Evolutionary conservation across 768 basidiomycete genomes (phyloP), one percentile per base, ranked within the genome.

Genomic region (Trametes cingulata): DNA sequence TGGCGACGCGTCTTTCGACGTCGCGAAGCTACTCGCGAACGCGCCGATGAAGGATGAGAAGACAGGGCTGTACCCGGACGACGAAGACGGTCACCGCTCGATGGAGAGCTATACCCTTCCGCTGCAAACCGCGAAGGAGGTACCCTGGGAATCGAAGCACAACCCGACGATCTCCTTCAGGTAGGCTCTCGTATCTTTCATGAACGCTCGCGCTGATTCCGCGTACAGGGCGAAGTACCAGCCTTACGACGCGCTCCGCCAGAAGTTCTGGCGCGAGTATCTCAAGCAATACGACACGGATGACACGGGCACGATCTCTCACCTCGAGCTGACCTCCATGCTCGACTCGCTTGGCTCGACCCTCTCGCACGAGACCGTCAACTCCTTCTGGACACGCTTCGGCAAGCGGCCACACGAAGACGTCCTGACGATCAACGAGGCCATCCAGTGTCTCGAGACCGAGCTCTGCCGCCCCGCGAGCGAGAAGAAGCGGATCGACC

Each of bases 341-440:
- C 87, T 99, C 42, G 96, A 98, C 75, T 96, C 95, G 1, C 86
- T 99, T 37, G 95, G 95, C 5, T 97, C 95, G 3, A 98, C 96
- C 0, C 83, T 98, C 49, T 90, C 90, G 7, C 74, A 73, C 0
- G 77, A 85, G 43, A 98, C 96, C 1, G 77, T 97, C 58, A 81
- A 89, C 65, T 81, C 81, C 14, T 98, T 96, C 82, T 98, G 91
- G 76, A 83, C 80, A 8, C 81, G 85, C 7, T 82, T 80, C 67
- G 81, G 81, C 57, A 93, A 91, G 72, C 75, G 80, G 4, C 82
- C 86, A 0, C 78, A 79, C 7, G 73, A 77, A 20, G 95, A 87
- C 60, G 88, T 93, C 66, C 75, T 99, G 33, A 88, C 87, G 0
- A 73, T 91, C 15, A 86, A 90, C 25, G 86, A 99, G 73, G 82